Evolutionary conservation across 2,329 filamentous ascomycete genomes (phyloP), one percentile per base, ranked within the genome.

Genomic region (Lasiodiplodia theobromae): DNA sequence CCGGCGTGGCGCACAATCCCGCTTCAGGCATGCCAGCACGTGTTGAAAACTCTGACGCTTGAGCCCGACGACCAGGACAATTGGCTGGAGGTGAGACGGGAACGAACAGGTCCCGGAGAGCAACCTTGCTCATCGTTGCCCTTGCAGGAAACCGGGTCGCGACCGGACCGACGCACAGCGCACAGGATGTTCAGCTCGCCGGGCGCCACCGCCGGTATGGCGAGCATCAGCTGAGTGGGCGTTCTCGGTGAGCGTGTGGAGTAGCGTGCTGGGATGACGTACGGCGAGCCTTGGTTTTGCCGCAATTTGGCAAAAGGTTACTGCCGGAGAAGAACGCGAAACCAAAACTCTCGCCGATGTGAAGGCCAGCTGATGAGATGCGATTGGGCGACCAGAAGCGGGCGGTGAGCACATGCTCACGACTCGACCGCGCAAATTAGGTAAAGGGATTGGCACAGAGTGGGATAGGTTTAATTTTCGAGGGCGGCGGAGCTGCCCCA

Each of bases 211-310:
- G 60, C 60, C 60, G 40, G 38, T 64, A 64, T 38, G 60, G 47
- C 60, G 60, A 64, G 28, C 60, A 64, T 64, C 60, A 64, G 60
- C 60, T 64, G 60, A 64, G 60, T 12, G 25, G 14, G n/a, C 53
- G 53, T 57, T 16, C 34, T 34, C 54, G 21, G 28, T 37, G 18
- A 25, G 40, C 37, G 18, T 51, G 58, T 37, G 58, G 44, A 63
- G 44, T 21, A 63, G 23, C 4, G 28, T 10, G 18, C 31, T 14
- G 8, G 54, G 34, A 57, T 57, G 54, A 38, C 31, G 54, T 8
- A 57, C 31, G 54, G 31, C 18, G 18, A 21, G 14, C n/a, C 31
- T 38, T 53, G 51, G 51, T 53, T 25, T 21, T 28, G 21, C 21
- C 51, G 51, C n/a, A 37, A 11, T 38, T 23, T 31, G 34, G 18